Conservation (phyloP, 768 basidiomycete species). For the Artomyces pyxidatus region DNA sequence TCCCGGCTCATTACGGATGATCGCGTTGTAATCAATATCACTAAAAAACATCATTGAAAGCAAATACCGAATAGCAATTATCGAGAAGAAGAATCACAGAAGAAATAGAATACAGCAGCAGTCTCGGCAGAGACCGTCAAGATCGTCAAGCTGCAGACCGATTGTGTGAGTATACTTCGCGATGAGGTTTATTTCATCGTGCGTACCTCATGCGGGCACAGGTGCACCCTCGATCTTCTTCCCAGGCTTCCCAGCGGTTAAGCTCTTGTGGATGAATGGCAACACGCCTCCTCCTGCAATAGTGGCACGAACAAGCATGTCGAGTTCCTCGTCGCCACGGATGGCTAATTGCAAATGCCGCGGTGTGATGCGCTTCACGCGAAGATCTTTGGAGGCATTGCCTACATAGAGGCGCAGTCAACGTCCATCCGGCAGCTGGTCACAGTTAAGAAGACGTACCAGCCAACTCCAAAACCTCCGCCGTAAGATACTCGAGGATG, state of each 20-base stretch:
- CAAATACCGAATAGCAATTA: no score
- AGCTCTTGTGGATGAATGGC: slow-evolving; percentile 83
- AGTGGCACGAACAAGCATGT: slow-evolving; percentile 87
- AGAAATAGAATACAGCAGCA: no score
- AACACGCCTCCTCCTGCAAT: slow-evolving; percentile 87
- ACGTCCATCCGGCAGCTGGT: not conserved
- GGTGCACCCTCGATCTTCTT: slow-evolving; percentile 27
- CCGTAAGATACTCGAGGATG: slow-evolving; percentile 92
- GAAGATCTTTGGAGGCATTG: slow-evolving; percentile 95
- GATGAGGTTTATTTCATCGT: no score
- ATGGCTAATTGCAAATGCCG: slow-evolving; percentile 95
- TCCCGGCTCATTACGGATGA: no score
- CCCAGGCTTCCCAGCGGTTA: slow-evolving; percentile 41
- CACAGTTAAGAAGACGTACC: slow-evolving; percentile 41
- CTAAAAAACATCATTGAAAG: no score
- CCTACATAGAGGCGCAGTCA: slow-evolving; percentile 35
- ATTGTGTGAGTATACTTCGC: no score
- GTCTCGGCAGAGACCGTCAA: no score
- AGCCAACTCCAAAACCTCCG: slow-evolving; percentile 92
- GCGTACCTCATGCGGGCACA: slow-evolving; percentile 2
- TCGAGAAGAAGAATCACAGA: no score
- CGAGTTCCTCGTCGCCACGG: slow-evolving; percentile 96
- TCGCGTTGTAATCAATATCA: no score
- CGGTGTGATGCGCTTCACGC: slow-evolving; percentile 94
- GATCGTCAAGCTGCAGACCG: no score